Percentiles rank a stretch among this genome's conserved stretches.
Evolutionary conservation across 257 asterid species (phyloP).

Genomic region (Voacanga thouarsii): DNA sequence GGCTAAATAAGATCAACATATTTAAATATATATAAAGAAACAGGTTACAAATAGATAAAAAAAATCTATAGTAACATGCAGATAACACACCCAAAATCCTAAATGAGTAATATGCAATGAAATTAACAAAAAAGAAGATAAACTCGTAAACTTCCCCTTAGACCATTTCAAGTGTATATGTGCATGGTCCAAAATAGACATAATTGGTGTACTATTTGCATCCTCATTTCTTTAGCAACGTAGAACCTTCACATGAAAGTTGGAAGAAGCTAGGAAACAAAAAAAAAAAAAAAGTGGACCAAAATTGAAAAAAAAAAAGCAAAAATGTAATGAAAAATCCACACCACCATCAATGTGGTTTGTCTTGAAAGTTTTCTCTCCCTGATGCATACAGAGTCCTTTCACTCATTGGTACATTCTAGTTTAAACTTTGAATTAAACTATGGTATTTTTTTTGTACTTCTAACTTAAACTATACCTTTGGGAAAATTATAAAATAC

Average conservation of each 20-base stretch:
- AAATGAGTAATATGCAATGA: no score
- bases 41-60: no score
- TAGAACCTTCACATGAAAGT: not conserved
- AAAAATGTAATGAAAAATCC: not conserved
- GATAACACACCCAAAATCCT: no score
- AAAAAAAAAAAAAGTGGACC: not conserved
- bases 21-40: no score
- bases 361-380: not conserved
- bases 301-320: not conserved
- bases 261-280: not conserved
- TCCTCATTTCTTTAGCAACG: no score
- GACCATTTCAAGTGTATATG: no score
- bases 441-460: not conserved
- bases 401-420: not conserved
- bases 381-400: no score
- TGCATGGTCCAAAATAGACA: not conserved
- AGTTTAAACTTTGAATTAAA: not conserved
- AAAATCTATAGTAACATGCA: no score
- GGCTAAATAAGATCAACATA: no score
- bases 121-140: no score
- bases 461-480: not conserved
- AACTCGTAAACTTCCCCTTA: no score
- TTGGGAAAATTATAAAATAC: not conserved
- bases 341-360: not conserved
- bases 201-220: no score